Percentiles rank a stretch among this genome's conserved stretches.
phyloP scores from a whole-genome alignment of 345 rosid genomes.

The Moricandia moricandioides region DNA sequence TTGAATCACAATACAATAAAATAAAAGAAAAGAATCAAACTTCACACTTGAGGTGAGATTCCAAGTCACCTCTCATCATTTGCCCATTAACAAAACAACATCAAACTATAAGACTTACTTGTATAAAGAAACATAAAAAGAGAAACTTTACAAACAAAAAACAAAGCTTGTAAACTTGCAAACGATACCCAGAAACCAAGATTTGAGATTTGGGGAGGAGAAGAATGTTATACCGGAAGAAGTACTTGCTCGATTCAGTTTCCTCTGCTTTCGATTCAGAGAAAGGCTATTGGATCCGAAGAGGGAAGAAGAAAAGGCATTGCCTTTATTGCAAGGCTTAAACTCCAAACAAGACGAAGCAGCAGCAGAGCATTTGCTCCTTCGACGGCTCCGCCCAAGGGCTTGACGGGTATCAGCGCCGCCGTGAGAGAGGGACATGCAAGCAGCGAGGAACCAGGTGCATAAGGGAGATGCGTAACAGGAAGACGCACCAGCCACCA shows the following conservation, averaged over 20 bases:
- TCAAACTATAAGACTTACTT: not conserved
- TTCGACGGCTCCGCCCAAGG: slow-evolving; percentile 48
- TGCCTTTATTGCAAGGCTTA: slow-evolving; percentile 52
- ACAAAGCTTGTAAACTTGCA: slow-evolving; percentile 4
- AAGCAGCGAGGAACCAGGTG: slow-evolving; percentile 84
- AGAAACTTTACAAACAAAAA: not conserved
- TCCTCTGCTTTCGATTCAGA: slow-evolving; percentile 46
- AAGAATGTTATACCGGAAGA: slow-evolving; percentile 41
- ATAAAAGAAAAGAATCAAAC: not conserved
- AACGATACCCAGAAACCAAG: not conserved
- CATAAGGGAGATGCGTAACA: slow-evolving; percentile 66
- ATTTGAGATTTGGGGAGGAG: not conserved
- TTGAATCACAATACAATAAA: not conserved
- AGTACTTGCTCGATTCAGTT: slow-evolving; percentile 40
- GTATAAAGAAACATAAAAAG: not conserved
- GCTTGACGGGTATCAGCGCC: slow-evolving; percentile 32
- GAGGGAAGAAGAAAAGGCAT: slow-evolving; percentile 39
- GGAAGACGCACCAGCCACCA: slow-evolving; percentile 42
- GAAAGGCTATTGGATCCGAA: slow-evolving; percentile 45
- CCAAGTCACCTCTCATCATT: slow-evolving; percentile 7
- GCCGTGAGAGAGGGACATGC: slow-evolving; percentile 67
- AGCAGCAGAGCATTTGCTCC: slow-evolving; percentile 40
- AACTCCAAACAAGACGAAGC: slow-evolving; percentile 55
- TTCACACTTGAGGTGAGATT: slow-evolving; percentile 13
- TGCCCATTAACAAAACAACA: not conserved